Evolutionary conservation across 371 early-diverging fungal genomes (phyloP).

Genomic region (Mucor piriformis): DNA sequence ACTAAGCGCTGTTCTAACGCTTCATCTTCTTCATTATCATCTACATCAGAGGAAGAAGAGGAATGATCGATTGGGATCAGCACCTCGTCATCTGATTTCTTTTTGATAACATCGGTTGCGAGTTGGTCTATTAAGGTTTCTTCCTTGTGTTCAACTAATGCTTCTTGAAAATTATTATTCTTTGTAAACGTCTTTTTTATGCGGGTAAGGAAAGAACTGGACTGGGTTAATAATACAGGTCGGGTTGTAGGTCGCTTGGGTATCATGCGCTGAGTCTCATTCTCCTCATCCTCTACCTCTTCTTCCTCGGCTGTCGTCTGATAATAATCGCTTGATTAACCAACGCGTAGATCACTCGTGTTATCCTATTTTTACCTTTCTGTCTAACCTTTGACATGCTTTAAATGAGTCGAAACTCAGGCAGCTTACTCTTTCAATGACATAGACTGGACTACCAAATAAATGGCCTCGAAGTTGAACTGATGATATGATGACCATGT

Average conservation of each 20-base stretch:
- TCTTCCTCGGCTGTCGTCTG: background rate
- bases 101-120: slow-evolving; percentile 1
- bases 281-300: slow-evolving; percentile 14
- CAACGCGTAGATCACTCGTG: background rate
- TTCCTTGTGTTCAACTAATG: background rate
- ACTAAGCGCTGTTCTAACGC: slow-evolving; percentile 63
- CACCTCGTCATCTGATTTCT: slow-evolving; percentile 7
- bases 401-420: slow-evolving; percentile 39
- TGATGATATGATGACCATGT: slow-evolving; percentile 48
- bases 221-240: slow-evolving; percentile 24
- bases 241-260: background rate
- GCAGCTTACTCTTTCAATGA: slow-evolving; percentile 50
- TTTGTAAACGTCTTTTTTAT: slow-evolving; percentile 29
- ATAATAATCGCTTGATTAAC: background rate
- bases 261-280: background rate
- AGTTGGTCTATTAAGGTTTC: slow-evolving; percentile 22
- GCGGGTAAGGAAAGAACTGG: slow-evolving; percentile 31
- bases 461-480: slow-evolving; percentile 49
- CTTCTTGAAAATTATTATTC: slow-evolving; percentile 17
- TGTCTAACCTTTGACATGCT: slow-evolving; percentile 32
- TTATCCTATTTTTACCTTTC: slow-evolving; percentile 6
- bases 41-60: slow-evolving; percentile 22
- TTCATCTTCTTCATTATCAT: slow-evolving; percentile 39
- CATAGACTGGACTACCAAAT: slow-evolving; percentile 46
- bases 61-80: slow-evolving; percentile 19